A percentile compares a stretch with the other conserved stretches of the same genome.
Evolutionary conservation across 2,329 filamentous ascomycete species (phyloP).

Genomic region (Westerdykella sp.): DNA sequence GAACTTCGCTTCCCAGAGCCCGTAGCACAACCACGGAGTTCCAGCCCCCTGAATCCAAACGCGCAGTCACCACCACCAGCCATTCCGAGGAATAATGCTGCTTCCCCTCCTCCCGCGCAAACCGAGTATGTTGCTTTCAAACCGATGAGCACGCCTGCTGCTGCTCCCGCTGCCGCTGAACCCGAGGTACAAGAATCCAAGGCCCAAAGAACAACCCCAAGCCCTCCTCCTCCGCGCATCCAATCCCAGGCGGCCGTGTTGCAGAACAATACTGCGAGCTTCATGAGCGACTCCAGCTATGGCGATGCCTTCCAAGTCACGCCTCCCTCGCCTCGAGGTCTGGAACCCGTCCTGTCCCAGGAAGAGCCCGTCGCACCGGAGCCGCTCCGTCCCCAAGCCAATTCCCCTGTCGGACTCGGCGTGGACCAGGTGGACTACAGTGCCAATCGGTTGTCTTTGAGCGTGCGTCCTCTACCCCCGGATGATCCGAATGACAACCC

Average conservation of each 20-base stretch:
- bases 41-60: slow-evolving; percentile 27
- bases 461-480: slow-evolving; percentile 77
- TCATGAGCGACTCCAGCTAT: slow-evolving; percentile 49
- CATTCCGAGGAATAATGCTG: background rate
- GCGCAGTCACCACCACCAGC: slow-evolving; percentile 9
- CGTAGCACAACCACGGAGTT: slow-evolving; percentile 11
- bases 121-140: slow-evolving; percentile 34
- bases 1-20: slow-evolving; percentile 34
- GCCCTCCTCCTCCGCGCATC: slow-evolving; percentile 21
- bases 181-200: slow-evolving; percentile 17
- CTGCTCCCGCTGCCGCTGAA: slow-evolving; percentile 14
- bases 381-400: slow-evolving; percentile 20
- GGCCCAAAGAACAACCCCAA: slow-evolving; percentile 17
- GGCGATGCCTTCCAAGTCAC: slow-evolving; percentile 50
- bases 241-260: slow-evolving; percentile 34
- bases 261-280: slow-evolving; percentile 31
- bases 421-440: slow-evolving; percentile 30
- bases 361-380: slow-evolving; percentile 23
- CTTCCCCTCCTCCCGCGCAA: slow-evolving; percentile 1
- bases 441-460: slow-evolving; percentile 51
- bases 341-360: slow-evolving; percentile 10
- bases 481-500: slow-evolving; percentile 84
- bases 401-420: slow-evolving; percentile 18
- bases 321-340: slow-evolving; percentile 34
- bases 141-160: slow-evolving; percentile 21